Evolutionary conservation across 2,329 filamentous ascomycete species (phyloP), one percentile per base, ranked within the genome.

Genomic region (Trichoderma citrinoviride): DNA sequence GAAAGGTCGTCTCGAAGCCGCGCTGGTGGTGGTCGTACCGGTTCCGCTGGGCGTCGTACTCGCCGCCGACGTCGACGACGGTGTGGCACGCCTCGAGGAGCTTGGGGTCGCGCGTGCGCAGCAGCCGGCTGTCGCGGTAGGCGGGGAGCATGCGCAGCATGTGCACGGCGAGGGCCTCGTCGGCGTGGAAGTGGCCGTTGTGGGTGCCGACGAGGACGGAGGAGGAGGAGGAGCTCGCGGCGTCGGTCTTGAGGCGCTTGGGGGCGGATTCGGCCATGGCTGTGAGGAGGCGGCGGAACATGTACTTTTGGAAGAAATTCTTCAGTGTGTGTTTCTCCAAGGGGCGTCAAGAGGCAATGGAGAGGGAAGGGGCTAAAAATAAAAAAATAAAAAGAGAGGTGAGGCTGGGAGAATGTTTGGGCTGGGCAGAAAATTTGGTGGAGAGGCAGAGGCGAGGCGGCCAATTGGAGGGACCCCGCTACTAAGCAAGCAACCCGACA

Each of bases 21-120:
- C 94, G 92, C 83, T 99, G 95, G 84, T 99, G 95, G 81, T 99
- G 95, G 79, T 99, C 95, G 83, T 91, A 99, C 72, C 94, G 90
- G 78, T 92, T 87, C 69, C 79, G 80, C 57, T 81, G 77, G 63
- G 91, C 80, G 74, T 97, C 90, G 80, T 99, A 98, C 77, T 94
- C 91, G 72, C 93, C 94, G 74, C 94, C 93, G n/a, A 98, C 95
- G 75, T 99, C 95, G 71, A 98, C 94, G 66, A 99, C 93, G 63
- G 92, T 97, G 81, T 97, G 91, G 83, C 94, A 97, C 66, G 85
- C 86, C 46, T 87, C 85, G 44, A 99, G 89, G 37, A 89, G 77
- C 27, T 87, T 84, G 19, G 92, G 87, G 77, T 99, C 93, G 73
- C 95, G 91, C 54, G 93, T 97, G 71, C 95, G 93, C 57, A 97